Conservation (phyloP, 1,284 basidiomycete genomes). For the Leccinum pachyderme region DNA sequence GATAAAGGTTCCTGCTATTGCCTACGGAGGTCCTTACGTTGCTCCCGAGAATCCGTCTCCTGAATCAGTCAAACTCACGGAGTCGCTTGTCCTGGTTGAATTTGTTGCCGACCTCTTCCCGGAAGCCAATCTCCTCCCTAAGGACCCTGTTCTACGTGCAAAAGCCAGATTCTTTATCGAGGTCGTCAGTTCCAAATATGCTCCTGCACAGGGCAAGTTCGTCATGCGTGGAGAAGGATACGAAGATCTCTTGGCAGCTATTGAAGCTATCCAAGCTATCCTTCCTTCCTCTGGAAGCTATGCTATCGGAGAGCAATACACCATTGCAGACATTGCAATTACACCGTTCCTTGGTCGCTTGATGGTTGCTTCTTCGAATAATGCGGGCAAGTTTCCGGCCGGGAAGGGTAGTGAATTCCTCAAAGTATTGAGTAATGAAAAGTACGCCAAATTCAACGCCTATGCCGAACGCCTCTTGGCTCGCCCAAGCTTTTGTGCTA, state of each 20-base stretch:
- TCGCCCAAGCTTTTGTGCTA: slow-evolving; percentile 29
- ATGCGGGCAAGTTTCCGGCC: slow-evolving; percentile 30
- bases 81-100: slow-evolving; percentile 46
- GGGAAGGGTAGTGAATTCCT: slow-evolving; percentile 33
- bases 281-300: slow-evolving; percentile 40
- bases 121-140: slow-evolving; percentile 38
- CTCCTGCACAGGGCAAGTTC: slow-evolving; percentile 38
- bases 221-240: slow-evolving; percentile 40
- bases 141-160: slow-evolving; percentile 43
- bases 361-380: slow-evolving; percentile 26
- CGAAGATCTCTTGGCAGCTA: slow-evolving; percentile 39
- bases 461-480: slow-evolving; percentile 31
- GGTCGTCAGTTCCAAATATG: slow-evolving; percentile 39
- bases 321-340: slow-evolving; percentile 32
- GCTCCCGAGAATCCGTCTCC: slow-evolving; percentile 41
- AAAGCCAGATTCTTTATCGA: slow-evolving; percentile 44
- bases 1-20: slow-evolving; percentile 43
- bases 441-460: slow-evolving; percentile 30
- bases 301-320: slow-evolving; percentile 45
- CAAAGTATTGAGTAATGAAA: slow-evolving; percentile 21
- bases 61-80: slow-evolving; percentile 43
- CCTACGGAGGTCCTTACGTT: slow-evolving; percentile 44
- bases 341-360: slow-evolving; percentile 37
- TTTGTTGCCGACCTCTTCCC: slow-evolving; percentile 47
- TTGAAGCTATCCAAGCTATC: slow-evolving; percentile 43